Evolutionary conservation across 1,139 yeast genomes (phyloP).

Genomic region (Scheffersomyces segobiensis): DNA sequence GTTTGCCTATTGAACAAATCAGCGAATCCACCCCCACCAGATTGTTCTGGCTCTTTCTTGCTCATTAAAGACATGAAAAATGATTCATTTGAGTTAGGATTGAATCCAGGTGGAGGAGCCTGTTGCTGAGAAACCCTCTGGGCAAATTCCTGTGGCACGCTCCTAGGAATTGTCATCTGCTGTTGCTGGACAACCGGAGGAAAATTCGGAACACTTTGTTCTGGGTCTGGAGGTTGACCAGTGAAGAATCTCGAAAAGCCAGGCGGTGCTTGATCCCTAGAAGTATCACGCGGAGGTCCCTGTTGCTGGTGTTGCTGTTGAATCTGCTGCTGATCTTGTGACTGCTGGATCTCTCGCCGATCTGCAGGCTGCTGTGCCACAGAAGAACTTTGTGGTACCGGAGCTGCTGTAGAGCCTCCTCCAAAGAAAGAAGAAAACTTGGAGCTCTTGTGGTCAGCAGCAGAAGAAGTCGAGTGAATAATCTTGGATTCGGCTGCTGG

Average conservation of each 20-base stretch:
- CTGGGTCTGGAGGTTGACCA: constrained; percentile 3
- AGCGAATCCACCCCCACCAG: constrained; percentile 5
- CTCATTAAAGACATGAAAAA: constrained; percentile 56
- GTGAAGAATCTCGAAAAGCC: constrained; percentile 20
- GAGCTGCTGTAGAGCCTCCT: constrained; percentile 14
- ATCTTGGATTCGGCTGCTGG: constrained; percentile 4
- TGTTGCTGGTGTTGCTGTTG: constrained; percentile 10
- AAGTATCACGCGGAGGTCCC: neutral
- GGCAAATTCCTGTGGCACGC: neutral
- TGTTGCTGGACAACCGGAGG: neutral
- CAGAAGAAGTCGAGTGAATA: constrained; percentile 13
- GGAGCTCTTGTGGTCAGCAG: constrained; percentile 32
- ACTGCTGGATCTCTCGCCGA: neutral
- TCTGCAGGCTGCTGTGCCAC: constrained; percentile 6
- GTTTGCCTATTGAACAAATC: constrained; percentile 3
- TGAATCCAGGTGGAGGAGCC: constrained; percentile 1
- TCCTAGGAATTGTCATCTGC: neutral
- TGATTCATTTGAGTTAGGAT: constrained; percentile 37
- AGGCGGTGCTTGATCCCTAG: constrained; percentile 5
- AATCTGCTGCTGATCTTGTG: constrained; percentile 4
- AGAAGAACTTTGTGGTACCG: constrained; percentile 3
- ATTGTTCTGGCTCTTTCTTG: constrained; percentile 25
- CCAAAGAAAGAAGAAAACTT: constrained; percentile 50
- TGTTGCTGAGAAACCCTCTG: neutral
- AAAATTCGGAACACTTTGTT: neutral